Percentiles rank a stretch among this genome's conserved stretches.
Conservation (phyloP, 306 rosid species). For the Quillaja saponaria region DNA sequence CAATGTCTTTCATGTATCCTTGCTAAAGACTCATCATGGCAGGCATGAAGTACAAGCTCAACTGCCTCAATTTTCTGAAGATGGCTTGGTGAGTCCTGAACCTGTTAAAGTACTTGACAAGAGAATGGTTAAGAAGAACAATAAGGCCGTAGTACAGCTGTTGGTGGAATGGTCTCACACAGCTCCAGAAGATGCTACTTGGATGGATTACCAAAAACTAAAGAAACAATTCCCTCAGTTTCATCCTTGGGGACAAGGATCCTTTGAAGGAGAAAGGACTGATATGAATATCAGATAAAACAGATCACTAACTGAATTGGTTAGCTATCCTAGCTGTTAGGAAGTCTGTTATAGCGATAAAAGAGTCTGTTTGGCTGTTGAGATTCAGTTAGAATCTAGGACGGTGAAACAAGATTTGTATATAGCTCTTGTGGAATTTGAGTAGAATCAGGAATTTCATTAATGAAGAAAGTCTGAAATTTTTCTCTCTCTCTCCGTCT, state of each 20-base stretch:
- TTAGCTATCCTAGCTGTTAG: not conserved
- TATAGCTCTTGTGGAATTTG: too few relatives aligned
- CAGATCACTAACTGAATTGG: not conserved
- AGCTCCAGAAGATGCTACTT: not conserved
- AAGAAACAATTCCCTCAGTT: not conserved
- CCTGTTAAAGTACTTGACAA: not conserved
- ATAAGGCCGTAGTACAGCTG: not conserved
- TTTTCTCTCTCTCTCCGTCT: not conserved
- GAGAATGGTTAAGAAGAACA: not conserved
- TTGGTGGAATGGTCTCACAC: not conserved
- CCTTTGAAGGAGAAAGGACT: not conserved
- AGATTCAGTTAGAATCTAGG: too few relatives aligned
- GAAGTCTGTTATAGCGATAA: too few relatives aligned
- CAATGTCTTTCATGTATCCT: not conserved
- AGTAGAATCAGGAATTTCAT: too few relatives aligned
- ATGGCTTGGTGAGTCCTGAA: not conserved
- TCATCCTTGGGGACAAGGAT: not conserved
- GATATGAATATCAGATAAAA: not conserved
- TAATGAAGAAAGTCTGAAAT: too few relatives aligned
- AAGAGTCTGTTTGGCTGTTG: too few relatives aligned
- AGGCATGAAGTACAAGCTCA: not conserved
- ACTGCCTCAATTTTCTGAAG: not conserved
- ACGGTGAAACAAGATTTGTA: too few relatives aligned
- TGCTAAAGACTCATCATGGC: not conserved
- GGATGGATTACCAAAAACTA: not conserved